Conservation (phyloP, 345 rosid species). For the Aquilaria sinensis region DNA sequence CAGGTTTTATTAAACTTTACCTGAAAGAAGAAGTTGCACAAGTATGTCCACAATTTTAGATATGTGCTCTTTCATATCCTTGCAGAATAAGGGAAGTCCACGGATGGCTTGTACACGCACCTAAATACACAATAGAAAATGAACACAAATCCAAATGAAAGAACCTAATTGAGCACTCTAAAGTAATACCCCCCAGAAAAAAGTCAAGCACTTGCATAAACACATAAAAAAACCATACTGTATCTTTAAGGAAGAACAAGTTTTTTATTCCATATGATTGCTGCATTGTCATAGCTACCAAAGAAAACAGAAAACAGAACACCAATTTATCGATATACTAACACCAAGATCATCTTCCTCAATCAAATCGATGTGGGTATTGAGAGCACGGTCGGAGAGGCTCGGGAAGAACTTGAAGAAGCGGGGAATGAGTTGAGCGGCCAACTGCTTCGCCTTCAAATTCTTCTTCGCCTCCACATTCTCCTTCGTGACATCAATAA, state of each 20-base stretch:
- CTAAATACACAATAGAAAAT: constrained; percentile 26
- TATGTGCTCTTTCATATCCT: constrained; percentile 71
- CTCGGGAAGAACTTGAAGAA: constrained; percentile 95
- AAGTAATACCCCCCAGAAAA: no score
- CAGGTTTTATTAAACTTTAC: constrained; percentile 29
- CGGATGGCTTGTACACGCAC: constrained; percentile 98
- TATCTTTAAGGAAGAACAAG: no score
- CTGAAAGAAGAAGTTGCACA: constrained; percentile 69
- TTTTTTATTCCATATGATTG: background rate
- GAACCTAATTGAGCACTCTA: no score
- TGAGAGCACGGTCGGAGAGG: constrained; percentile 56
- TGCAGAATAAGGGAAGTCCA: constrained; percentile 92
- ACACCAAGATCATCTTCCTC: constrained; percentile 97
- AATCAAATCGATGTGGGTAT: constrained; percentile 79
- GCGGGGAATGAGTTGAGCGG: constrained; percentile 96
- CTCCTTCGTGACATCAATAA: constrained; percentile 65
- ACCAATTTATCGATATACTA: constrained; percentile 12
- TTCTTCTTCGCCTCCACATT: constrained; percentile 75
- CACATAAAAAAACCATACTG: no score
- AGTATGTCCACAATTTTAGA: constrained; percentile 87
- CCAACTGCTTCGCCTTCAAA: constrained; percentile 80
- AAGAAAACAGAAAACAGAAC: background rate
- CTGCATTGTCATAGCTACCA: background rate
- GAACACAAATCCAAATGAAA: no score
- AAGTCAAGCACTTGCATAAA: no score